Base-by-base conservation (phyloP, 495 filamentous ascomycete genomes). In the Daldinia grandis region DNA sequence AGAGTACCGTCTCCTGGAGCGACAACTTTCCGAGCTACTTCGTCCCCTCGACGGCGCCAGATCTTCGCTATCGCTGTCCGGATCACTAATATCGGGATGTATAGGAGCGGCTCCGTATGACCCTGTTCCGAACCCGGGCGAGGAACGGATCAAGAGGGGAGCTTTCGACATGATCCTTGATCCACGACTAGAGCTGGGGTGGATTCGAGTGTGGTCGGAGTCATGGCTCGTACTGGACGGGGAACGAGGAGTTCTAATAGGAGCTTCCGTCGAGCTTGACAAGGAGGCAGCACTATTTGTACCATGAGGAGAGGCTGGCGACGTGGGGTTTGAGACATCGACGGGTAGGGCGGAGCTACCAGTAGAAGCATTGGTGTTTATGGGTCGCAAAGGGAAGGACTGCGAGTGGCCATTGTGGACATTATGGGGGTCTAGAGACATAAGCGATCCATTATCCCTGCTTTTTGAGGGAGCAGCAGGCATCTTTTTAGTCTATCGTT, bases 61-160 rank as follows among this genome's bases (percentile, higher is more conserved):
- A 17, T 30, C 44, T n/a, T 67, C 71, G 30, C 49, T 44, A 21
- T 68, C 66, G 47, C 42, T 71, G 7, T 68, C 59, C 9, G 57
- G 61, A 33, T 70, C 68, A 33, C 61, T 66, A 50, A 57, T 56
- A 31, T 69, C 68, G 10, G 58, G 73, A 27, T 61, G 55, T 15
- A 76, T 19, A 8, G 73, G 72, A 40, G 68, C 71, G 7, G 73
- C 58, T 28, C 69, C 73, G 27, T 76, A 69, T 37, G 69, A 71
- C 30, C 66, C 75, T 8, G 69, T 76, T 28, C 75, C 73, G 75
- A 85, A 83, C 17, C 86, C 86, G 55, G 87, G 85, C 65, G 87
- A 85, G 61, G 86, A 85, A 67, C 87, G 87, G 63, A 90, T 78
- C 53, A 88, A 77, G 33, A 88, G 83, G 44, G 81, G 85, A 50